phyloP scores from a whole-genome alignment of 345 rosid genomes.

The Leavenworthia alabamica region DNA sequence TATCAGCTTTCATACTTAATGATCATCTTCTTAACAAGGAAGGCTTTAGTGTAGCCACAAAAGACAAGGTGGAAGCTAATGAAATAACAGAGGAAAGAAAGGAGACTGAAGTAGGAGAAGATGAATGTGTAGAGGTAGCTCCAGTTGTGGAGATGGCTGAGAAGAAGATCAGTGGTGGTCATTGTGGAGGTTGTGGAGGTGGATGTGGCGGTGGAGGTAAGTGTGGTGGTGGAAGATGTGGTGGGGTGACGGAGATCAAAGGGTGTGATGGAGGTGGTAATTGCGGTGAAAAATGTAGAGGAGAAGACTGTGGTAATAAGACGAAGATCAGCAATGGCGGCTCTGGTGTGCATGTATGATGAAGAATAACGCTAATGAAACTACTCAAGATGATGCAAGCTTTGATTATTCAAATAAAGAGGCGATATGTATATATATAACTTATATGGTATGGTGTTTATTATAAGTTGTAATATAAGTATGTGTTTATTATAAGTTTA shows the following conservation, averaged over 20 bases:
- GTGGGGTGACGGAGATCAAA: constrained; percentile 16
- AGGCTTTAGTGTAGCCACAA: constrained; percentile 34
- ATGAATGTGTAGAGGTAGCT: constrained; percentile 13
- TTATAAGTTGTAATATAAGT: not conserved
- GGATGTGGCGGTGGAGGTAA: constrained; percentile 15
- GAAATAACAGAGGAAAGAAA: constrained; percentile 17
- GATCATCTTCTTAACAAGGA: constrained; percentile 39
- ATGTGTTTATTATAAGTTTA: too few species aligned
- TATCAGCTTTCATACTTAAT: constrained; percentile 60
- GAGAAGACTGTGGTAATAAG: constrained; percentile 18
- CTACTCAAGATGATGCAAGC: not conserved
- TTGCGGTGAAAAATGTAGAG: constrained; percentile 11
- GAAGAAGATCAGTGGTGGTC: constrained; percentile 30
- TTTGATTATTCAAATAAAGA: constrained; percentile 2
- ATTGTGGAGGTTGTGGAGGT: constrained; percentile 21
- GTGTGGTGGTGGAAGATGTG: constrained; percentile 10
- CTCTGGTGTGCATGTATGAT: not conserved
- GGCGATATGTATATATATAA: not conserved
- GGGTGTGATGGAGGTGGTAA: constrained; percentile 34
- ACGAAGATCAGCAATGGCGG: not conserved
- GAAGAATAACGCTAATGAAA: constrained; percentile 4
- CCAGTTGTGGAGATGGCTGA: not conserved
- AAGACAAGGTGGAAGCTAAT: constrained; percentile 22
- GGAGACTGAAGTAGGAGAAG: not conserved
- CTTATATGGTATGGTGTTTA: not conserved